These are phyloP conservation scores for Triticum turgidum DNA, from an alignment of 176 grass and related monocot species.

Conservation along the genomic window DNA sequence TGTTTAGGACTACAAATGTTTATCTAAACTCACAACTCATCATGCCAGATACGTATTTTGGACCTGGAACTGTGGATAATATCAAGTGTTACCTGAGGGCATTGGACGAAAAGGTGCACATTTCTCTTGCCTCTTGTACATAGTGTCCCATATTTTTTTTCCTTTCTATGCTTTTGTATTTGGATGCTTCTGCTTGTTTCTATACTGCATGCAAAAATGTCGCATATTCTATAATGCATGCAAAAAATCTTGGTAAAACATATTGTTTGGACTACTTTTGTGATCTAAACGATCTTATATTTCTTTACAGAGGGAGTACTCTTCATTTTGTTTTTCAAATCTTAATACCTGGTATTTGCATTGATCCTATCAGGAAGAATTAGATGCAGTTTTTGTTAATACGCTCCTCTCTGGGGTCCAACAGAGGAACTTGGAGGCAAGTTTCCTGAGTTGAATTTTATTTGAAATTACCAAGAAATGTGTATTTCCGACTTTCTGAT, in stretches of 20 bases:
- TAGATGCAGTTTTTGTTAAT: constrained; percentile 96
- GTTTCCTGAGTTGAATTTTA: constrained; percentile 20
- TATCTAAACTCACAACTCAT: constrained; percentile 13
- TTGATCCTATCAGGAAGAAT: constrained; percentile 53
- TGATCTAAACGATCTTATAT: too few relatives aligned
- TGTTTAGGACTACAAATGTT: neutral
- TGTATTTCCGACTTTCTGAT: constrained; percentile 3
- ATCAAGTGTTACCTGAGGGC: constrained; percentile 73
- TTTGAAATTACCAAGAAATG: neutral
- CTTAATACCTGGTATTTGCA: constrained; percentile 9
- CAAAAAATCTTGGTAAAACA: neutral
- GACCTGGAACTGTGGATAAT: constrained; percentile 94
- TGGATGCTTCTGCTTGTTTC: neutral
- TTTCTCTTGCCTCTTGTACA: constrained; percentile 25
- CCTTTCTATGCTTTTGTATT: neutral
- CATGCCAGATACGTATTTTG: constrained; percentile 76
- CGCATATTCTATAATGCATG: neutral
- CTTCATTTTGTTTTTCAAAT: neutral
- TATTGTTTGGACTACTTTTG: too few relatives aligned
- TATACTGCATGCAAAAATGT: constrained; percentile 1
- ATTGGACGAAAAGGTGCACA: constrained; percentile 70
- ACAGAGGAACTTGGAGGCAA: constrained; percentile 93
- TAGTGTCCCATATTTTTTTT: neutral
- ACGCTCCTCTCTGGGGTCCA: constrained; percentile 88
- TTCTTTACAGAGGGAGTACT: neutral